Base-by-base conservation (phyloP, 495 filamentous ascomycete species). In the Penicillium samsonianum region DNA sequence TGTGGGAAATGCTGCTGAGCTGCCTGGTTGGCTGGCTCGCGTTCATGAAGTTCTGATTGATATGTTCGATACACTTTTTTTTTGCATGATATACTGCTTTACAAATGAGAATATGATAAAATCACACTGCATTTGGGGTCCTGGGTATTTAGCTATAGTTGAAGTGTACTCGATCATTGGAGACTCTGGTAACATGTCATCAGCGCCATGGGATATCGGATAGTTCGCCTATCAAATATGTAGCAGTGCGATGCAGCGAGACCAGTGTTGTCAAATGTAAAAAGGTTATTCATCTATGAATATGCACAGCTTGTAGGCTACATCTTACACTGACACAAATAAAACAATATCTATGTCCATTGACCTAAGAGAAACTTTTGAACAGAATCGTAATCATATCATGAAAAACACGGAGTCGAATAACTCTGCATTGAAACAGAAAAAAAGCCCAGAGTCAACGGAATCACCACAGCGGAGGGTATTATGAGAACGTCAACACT, bases 381-480 rank as follows among this genome's bases (percentile, higher is more conserved):
- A 55, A 55, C 43, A 55, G 28, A 55, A 38, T 55, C 53, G 53
- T 55, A 47, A 55, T 55, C 42, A 38, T 47, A 55, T 55, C 53
- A 55, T 55, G 43, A 55, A 31, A 43, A 16, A 37, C 22, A 47
- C 42, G 30, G 20, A 55, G 52, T 26, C 19, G 6, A 38, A 14
- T 35, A 44, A 44, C 52, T 55, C 52, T 55, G 51, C 51, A 53
- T 44, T 28, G 44, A 14, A 46, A 22, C 20, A 44, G 33, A 28
- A 55, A 40, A n/a, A 52, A 26, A 28, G 53, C 42, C 53, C 43
- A 44, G 14, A 35, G 53, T 47, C 53, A 47, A 55, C 53, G 53
- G 53, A 55, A 55, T 52, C 35, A 52, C 53, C 53, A 54, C 41
- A 55, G 53, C 42, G 53, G 42, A 45, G 53, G 53, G 53, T 55